Percentiles rank a stretch among this genome's conserved stretches.
These are phyloP conservation scores for Oryza glumipatula DNA, from an alignment of 176 grass and related monocot species.

Conservation along the genomic window DNA sequence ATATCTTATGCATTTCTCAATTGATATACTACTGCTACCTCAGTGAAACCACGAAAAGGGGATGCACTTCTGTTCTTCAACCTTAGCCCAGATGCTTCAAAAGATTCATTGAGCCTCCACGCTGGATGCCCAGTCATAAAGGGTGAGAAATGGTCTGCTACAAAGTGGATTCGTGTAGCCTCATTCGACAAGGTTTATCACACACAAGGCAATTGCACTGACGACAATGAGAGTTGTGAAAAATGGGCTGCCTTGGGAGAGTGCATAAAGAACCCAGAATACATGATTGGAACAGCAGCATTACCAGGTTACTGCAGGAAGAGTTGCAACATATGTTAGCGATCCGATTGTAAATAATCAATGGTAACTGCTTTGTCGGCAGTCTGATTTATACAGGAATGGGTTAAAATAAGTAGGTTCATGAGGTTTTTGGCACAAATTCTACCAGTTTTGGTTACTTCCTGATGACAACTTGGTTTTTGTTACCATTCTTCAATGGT, in stretches of 20 bases:
- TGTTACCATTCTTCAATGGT: background rate
- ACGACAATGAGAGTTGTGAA: constrained; percentile 64
- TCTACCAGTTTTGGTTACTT: background rate
- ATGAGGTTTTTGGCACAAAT: background rate
- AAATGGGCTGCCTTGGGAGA: constrained; percentile 82
- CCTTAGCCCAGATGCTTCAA: constrained; percentile 65
- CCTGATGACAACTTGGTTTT: background rate
- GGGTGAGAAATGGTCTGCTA: constrained; percentile 93
- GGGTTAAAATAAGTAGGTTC: background rate
- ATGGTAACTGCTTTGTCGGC: background rate
- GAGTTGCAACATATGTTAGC: constrained; percentile 89
- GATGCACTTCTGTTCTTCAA: constrained; percentile 95
- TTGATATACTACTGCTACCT: constrained; percentile 1
- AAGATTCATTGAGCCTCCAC: constrained; percentile 78
- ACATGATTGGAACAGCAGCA: constrained; percentile 73
- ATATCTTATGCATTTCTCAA: constrained; percentile 25
- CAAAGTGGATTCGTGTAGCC: constrained; percentile 86
- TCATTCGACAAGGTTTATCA: constrained; percentile 78
- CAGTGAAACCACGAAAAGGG: constrained; percentile 87
- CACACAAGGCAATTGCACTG: constrained; percentile 67
- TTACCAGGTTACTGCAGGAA: constrained; percentile 70
- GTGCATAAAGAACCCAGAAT: constrained; percentile 81
- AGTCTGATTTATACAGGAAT: background rate
- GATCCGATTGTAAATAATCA: background rate
- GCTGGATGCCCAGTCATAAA: constrained; percentile 77